Conservation (phyloP, 805 yeast genomes). For the Saccharomycopsis oosterbeekiorum region DNA sequence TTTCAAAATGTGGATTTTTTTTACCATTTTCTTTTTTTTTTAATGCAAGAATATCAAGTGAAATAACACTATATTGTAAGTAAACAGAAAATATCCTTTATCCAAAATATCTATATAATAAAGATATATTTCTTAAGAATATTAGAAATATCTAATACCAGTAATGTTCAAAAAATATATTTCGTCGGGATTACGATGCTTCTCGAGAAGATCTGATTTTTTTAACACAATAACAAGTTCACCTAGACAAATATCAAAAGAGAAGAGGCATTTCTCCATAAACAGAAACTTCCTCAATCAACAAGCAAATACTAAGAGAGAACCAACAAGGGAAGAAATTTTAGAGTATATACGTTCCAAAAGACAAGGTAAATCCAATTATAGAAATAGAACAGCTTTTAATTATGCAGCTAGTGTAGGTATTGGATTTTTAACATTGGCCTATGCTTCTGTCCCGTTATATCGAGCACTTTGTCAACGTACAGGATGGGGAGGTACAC, state of each 20-base stretch:
- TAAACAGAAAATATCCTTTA: too few species aligned
- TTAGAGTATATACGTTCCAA: slow-evolving; percentile 11
- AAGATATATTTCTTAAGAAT: too few species aligned
- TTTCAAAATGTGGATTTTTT: background rate
- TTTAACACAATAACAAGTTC: background rate
- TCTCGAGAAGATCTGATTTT: background rate
- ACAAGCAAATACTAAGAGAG: background rate
- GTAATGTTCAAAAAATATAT: background rate
- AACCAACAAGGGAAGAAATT: slow-evolving; percentile 8
- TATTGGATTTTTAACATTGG: slow-evolving; percentile 58
- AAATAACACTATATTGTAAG: too few species aligned
- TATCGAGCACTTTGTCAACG: slow-evolving; percentile 87
- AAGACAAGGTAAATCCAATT: slow-evolving; percentile 1
- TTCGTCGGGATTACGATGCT: background rate
- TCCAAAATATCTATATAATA: too few species aligned
- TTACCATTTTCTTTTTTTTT: background rate
- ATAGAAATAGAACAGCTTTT: slow-evolving; percentile 13
- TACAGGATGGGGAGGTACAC: slow-evolving; percentile 95
- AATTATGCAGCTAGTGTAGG: slow-evolving; percentile 15
- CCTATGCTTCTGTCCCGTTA: slow-evolving; percentile 88
- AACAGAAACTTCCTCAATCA: background rate
- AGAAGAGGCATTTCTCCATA: background rate
- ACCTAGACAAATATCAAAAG: background rate
- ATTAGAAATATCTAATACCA: too few species aligned
- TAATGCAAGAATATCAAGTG: background rate